phyloP scores from a whole-genome alignment of 2,329 filamentous ascomycete species.

The Penicillium sp. region DNA sequence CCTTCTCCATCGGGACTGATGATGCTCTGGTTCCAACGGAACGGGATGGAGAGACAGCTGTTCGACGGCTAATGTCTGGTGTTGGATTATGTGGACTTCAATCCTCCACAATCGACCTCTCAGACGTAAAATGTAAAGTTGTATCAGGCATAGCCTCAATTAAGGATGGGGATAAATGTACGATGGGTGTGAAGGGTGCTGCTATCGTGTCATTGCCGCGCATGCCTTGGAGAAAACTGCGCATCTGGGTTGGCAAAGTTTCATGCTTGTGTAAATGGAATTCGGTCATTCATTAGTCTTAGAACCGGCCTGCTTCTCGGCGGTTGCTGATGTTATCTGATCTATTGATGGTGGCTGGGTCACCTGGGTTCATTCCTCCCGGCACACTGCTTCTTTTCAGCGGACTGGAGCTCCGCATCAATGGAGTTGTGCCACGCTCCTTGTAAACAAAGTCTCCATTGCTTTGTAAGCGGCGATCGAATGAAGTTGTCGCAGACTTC shows the following conservation, averaged over 20 bases:
- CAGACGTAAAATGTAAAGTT: background rate
- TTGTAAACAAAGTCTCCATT: constrained; percentile 36
- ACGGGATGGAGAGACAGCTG: too few species aligned
- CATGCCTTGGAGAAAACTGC: background rate
- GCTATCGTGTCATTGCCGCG: background rate
- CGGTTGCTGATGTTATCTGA: constrained; percentile 28
- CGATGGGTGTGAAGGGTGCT: background rate
- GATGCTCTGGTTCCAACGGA: too few species aligned
- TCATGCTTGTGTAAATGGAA: background rate
- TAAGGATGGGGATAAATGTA: constrained; percentile 5
- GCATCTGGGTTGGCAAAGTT: background rate
- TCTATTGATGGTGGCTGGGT: constrained; percentile 28
- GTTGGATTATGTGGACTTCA: too few species aligned
- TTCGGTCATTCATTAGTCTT: constrained; percentile 13
- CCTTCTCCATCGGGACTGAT: too few species aligned
- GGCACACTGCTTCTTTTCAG: constrained; percentile 44
- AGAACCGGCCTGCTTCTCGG: constrained; percentile 32
- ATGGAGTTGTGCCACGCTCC: constrained; percentile 35
- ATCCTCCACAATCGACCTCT: too few species aligned
- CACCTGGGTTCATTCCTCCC: constrained; percentile 30
- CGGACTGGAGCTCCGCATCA: constrained; percentile 40
- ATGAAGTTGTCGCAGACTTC: constrained; percentile 66
- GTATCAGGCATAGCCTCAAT: constrained; percentile 1
- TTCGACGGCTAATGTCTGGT: too few species aligned
- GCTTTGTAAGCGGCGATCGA: constrained; percentile 40